Evolutionary conservation across 2,329 filamentous ascomycete species (phyloP), one percentile per base, ranked within the genome.

Genomic region (Trichophyton mentagrophytes): DNA sequence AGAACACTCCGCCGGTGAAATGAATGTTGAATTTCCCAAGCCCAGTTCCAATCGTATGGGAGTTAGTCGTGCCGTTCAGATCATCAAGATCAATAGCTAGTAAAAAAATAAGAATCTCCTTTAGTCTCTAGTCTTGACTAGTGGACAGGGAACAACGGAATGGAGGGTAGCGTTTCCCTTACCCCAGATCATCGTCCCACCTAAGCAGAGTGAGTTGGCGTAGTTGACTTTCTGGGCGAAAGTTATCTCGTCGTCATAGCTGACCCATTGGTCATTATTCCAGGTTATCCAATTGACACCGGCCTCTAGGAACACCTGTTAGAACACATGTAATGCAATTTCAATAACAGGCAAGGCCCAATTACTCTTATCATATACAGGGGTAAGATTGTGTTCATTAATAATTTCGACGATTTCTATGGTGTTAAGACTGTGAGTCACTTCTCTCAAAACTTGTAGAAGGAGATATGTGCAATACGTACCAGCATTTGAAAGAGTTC

Each of bases 221-320:
- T 61, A 73, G 4, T 72, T 66, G 0, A 66, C 61, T 61, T 75
- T 76, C 33, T 66, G 58, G 53, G 68, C 65, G 15, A 72, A 65
- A 2, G 75, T 77, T 3, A 70, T 63, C 0, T 47, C 60, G 61
- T 77, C 73, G 59, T 72, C 70, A 42, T 66, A 72, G 0, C 63
- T 63, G 4, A 70, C 64, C 70, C 69, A 72, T 60, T 72, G 69
- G 58, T 69, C 61, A 2, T 42, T 38, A 17, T 67, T 64, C 66
- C 66, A 71, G 1, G 59, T 66, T 8, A 68, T 36, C n/a, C 63
- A 62, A 11, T 67, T 65, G 1, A 69, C 73, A n/a, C 38, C 38
- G 38, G 38, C 38, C 38, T 42, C 38, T 42, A n/a, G 38, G 15
- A 42, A 13, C 38, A 42, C 6, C 5, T 42, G 38, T 42, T 42